A percentile compares a stretch with the other conserved stretches of the same genome.
Conservation (phyloP, 805 yeast genomes). For the Cyberlindnera saturnus region DNA sequence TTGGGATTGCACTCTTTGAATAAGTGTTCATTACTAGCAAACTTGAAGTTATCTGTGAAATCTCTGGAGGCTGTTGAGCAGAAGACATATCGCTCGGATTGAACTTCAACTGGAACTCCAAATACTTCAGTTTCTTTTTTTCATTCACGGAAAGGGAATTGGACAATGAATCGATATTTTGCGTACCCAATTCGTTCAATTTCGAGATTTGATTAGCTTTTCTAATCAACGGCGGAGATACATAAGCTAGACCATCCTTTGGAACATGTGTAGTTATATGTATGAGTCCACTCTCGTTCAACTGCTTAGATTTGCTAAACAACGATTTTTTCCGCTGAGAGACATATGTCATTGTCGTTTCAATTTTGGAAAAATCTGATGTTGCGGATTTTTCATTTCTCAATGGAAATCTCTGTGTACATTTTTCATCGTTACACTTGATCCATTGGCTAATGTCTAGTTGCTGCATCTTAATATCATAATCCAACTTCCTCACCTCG, state of each 20-base stretch:
- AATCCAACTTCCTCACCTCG: slow-evolving; percentile 13
- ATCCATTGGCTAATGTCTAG: slow-evolving; percentile 1
- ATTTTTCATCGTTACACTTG: neutral
- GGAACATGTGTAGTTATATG: slow-evolving; percentile 27
- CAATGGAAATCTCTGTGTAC: slow-evolving; percentile 15
- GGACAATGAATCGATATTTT: slow-evolving; percentile 28
- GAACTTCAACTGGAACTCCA: slow-evolving; percentile 26
- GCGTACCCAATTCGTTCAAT: slow-evolving; percentile 28
- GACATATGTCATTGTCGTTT: slow-evolving; percentile 7
- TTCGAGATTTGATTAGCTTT: slow-evolving; percentile 30
- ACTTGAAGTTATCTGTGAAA: slow-evolving; percentile 25
- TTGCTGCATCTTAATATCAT: slow-evolving; percentile 14
- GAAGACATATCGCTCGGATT: slow-evolving; percentile 21
- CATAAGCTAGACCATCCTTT: slow-evolving; percentile 30
- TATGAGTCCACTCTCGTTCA: slow-evolving; percentile 25
- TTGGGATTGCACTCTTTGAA: slow-evolving; percentile 35
- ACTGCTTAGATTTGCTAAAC: neutral
- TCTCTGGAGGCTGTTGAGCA: slow-evolving; percentile 25
- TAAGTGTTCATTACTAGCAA: slow-evolving; percentile 28
- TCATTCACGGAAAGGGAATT: slow-evolving; percentile 25
- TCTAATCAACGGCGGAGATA: slow-evolving; percentile 30
- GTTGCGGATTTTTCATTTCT: slow-evolving; percentile 14
- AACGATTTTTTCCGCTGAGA: neutral
- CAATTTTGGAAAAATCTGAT: slow-evolving; percentile 17
- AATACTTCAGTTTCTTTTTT: slow-evolving; percentile 19